These are phyloP conservation scores for Exutisphaerella laricina DNA, from an alignment of 2,329 filamentous ascomycete species.

Conservation along the genomic window DNA sequence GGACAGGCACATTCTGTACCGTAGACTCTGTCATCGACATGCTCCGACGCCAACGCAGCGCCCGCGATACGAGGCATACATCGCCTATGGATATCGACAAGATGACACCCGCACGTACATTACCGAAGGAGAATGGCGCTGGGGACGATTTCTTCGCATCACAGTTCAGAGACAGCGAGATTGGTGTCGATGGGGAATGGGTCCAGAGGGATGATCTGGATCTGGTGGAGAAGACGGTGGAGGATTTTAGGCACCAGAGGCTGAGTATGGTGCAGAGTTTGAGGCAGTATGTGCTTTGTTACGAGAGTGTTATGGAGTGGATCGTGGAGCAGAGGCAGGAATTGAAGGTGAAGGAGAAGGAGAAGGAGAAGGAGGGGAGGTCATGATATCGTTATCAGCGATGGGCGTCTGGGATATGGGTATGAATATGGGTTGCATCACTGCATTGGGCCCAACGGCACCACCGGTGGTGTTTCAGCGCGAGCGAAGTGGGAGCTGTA, in stretches of 20 bases:
- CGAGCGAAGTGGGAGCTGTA: no score
- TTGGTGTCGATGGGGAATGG: conserved; percentile 51
- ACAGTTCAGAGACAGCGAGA: conserved; percentile 22
- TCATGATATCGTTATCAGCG: no score
- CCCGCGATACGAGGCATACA: conserved; percentile 24
- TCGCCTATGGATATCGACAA: conserved; percentile 44
- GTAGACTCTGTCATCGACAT: conserved; percentile 95
- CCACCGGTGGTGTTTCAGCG: no score
- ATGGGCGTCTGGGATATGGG: no score
- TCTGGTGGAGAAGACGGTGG: conserved; percentile 78
- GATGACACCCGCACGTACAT: background rate
- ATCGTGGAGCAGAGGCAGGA: conserved; percentile 44
- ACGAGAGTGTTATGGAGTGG: conserved; percentile 93
- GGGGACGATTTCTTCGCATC: conserved; percentile 29
- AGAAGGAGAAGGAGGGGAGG: no score
- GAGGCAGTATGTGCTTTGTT: conserved; percentile 90
- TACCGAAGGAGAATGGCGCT: conserved; percentile 10
- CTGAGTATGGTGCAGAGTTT: conserved; percentile 96
- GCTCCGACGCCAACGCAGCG: conserved; percentile 71
- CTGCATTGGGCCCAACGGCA: no score
- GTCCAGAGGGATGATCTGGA: conserved; percentile 66
- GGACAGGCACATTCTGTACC: conserved; percentile 93
- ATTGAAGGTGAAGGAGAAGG: background rate
- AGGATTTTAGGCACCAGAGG: conserved; percentile 82
- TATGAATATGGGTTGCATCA: no score